Percentiles rank a stretch among this genome's conserved stretches.
These are phyloP conservation scores for Fusarium decemcellulare DNA, from an alignment of 2,329 filamentous ascomycete species.

Conservation along the genomic window DNA sequence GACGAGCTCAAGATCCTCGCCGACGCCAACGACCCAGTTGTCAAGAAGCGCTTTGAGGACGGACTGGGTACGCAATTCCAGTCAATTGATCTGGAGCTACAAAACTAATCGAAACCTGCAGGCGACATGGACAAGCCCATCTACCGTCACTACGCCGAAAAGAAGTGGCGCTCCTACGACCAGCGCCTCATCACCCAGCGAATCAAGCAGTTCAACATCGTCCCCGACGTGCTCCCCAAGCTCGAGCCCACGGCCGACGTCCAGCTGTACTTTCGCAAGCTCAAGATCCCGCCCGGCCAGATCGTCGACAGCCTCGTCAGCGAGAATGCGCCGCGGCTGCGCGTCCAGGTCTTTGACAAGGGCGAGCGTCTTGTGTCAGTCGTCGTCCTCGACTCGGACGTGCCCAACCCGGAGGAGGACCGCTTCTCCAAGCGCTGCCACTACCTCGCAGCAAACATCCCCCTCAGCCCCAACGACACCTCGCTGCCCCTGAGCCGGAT, in stretches of 20 bases:
- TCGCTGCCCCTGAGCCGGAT: slow-evolving; percentile 77
- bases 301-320: slow-evolving; percentile 82
- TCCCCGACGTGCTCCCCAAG: slow-evolving; percentile 88
- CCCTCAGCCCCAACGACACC: slow-evolving; percentile 66
- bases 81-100: not conserved
- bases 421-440: slow-evolving; percentile 87
- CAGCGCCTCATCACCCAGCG: slow-evolving; percentile 86
- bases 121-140: slow-evolving; percentile 97
- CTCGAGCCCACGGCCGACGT: slow-evolving; percentile 86
- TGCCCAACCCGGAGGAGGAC: slow-evolving; percentile 83
- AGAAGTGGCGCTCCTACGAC: slow-evolving; percentile 90
- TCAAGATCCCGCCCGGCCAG: slow-evolving; percentile 80
- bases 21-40: slow-evolving; percentile 94
- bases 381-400: slow-evolving; percentile 90
- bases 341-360: slow-evolving; percentile 86
- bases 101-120: slow-evolving; percentile 53
- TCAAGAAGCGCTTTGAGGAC: slow-evolving; percentile 96
- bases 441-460: slow-evolving; percentile 81
- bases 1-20: slow-evolving; percentile 89
- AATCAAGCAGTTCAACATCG: slow-evolving; percentile 86
- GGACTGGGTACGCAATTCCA: slow-evolving; percentile 75
- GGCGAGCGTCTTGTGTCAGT: slow-evolving; percentile 88
- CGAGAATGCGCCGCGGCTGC: slow-evolving; percentile 80
- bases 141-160: slow-evolving; percentile 89
- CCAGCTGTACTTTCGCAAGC: slow-evolving; percentile 82